Conservation (phyloP, 2,329 filamentous ascomycete species). For the Trichothecium sympodiale region DNA sequence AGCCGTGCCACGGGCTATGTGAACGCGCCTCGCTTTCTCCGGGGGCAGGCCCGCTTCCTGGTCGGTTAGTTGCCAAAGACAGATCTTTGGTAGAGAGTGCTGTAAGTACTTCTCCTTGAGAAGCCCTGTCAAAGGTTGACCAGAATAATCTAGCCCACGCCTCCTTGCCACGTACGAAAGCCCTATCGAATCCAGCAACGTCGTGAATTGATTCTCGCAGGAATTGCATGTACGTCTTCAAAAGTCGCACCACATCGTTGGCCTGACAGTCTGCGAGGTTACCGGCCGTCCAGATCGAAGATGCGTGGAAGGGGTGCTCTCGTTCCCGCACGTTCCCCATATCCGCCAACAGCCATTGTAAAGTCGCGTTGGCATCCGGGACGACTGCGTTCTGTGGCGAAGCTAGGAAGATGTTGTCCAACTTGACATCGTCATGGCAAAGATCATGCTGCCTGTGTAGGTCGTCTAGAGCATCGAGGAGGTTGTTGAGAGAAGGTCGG, state of each 20-base stretch:
- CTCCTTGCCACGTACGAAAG: constrained; percentile 12
- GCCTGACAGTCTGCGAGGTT: constrained; percentile 18
- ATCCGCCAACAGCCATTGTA: constrained; percentile 19
- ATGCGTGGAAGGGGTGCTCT: constrained; percentile 17
- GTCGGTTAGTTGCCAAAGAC: constrained; percentile 1
- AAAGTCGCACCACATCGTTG: constrained; percentile 20
- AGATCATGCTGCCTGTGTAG: constrained; percentile 14
- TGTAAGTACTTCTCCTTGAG: constrained; percentile 2
- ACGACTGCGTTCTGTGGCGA: neutral
- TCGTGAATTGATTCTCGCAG: constrained; percentile 13
- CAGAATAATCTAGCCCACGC: constrained; percentile 17
- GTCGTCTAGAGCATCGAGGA: constrained; percentile 13
- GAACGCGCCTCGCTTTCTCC: neutral
- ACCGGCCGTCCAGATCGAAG: constrained; percentile 16
- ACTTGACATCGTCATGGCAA: constrained; percentile 22
- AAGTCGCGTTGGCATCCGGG: constrained; percentile 4
- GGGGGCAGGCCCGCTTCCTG: constrained; percentile 1
- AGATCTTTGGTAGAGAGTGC: constrained; percentile 2
- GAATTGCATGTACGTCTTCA: constrained; percentile 18
- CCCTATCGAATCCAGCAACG: constrained; percentile 11
- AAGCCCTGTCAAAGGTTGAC: constrained; percentile 7
- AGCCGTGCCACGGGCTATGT: constrained; percentile 4
- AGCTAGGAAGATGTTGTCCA: constrained; percentile 18
- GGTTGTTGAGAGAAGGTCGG: constrained; percentile 15
- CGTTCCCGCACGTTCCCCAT: constrained; percentile 19